phyloP scores from a whole-genome alignment of 148 eudicot species.

The Cornus controversa region DNA sequence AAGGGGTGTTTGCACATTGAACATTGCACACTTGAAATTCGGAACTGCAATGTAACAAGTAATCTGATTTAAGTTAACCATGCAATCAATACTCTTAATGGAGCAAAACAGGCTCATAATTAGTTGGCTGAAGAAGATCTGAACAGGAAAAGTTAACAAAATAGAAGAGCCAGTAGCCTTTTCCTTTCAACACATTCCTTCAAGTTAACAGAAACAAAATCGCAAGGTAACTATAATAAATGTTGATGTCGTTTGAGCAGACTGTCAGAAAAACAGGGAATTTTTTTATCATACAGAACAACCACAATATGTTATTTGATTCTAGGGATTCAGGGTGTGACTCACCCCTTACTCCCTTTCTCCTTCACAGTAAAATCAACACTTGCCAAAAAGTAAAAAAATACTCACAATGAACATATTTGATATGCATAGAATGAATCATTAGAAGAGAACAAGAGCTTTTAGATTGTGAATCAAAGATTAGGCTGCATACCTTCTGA shows the following conservation, averaged over 20 bases:
- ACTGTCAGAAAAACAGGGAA: neutral
- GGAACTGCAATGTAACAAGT: no score
- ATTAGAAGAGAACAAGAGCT: neutral
- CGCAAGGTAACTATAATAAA: no score
- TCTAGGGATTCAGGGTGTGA: neutral
- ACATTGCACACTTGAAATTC: no score
- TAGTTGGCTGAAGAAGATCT: no score
- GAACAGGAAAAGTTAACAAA: no score
- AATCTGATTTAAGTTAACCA: no score
- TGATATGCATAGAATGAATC: neutral
- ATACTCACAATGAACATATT: neutral
- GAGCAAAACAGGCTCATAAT: no score
- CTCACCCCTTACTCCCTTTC: neutral
- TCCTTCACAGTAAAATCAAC: neutral
- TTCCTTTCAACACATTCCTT: no score
- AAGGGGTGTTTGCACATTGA: no score
- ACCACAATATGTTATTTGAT: neutral
- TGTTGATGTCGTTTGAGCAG: neutral
- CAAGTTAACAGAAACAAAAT: no score
- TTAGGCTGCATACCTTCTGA: constrained; percentile 57
- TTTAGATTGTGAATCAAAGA: neutral
- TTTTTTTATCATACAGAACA: neutral
- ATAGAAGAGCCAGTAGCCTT: no score
- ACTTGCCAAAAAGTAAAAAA: neutral
- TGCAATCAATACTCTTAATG: no score